Conservation (phyloP, 768 basidiomycete genomes). For the Clitopilus passeckerianus region DNA sequence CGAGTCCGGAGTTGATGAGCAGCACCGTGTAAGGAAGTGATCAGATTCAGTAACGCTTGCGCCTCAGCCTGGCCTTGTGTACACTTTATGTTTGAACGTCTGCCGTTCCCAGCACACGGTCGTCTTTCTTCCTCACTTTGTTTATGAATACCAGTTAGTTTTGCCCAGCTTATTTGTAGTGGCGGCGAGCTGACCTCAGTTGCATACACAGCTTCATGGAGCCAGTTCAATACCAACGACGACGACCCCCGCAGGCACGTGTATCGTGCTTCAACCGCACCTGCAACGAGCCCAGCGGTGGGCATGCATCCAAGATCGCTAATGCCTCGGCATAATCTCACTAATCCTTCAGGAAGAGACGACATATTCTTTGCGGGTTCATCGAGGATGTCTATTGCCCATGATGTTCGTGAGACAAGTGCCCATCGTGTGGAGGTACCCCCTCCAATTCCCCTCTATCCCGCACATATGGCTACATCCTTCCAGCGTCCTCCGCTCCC, state of each 20-base stretch:
- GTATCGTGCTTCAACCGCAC: slow-evolving; percentile 16
- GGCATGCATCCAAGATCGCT: slow-evolving; percentile 15
- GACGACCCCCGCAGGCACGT: slow-evolving; percentile 7
- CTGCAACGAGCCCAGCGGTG: slow-evolving; percentile 8
- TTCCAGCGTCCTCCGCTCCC: slow-evolving; percentile 11
- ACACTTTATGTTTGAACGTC: no score
- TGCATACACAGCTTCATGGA: slow-evolving; percentile 12
- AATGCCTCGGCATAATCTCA: slow-evolving; percentile 13
- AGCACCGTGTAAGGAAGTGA: background rate
- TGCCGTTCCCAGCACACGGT: no score
- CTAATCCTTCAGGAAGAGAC: slow-evolving; percentile 14
- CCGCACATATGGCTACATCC: slow-evolving; percentile 22
- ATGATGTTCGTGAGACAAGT: slow-evolving; percentile 11
- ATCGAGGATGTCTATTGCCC: slow-evolving; percentile 10
- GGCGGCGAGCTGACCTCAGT: background rate
- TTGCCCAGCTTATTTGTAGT: background rate
- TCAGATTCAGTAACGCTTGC: background rate
- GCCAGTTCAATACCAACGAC: background rate
- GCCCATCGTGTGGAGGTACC: slow-evolving; percentile 1
- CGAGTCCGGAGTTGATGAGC: background rate
- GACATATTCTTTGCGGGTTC: slow-evolving; percentile 18
- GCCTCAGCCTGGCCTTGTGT: background rate
- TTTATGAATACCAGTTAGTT: background rate
- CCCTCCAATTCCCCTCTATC: slow-evolving; percentile 23
- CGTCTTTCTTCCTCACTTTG: background rate